Conservation (phyloP, 2,329 filamentous ascomycete genomes). For the Coniochaeta ligniaria region DNA sequence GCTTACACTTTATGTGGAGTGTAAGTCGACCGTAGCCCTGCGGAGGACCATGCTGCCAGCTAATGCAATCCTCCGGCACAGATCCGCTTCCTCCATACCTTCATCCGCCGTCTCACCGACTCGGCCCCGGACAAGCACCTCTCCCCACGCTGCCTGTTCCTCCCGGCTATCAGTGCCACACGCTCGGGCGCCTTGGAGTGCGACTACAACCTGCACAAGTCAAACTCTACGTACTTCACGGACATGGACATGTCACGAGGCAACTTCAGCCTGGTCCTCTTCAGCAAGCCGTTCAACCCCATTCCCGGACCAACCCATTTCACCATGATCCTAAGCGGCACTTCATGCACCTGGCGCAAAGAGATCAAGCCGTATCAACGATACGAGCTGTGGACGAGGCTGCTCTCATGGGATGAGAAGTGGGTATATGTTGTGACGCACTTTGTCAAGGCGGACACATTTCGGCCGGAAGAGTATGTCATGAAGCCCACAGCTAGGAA, state of each 20-base stretch:
- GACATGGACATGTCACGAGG: constrained; percentile 1
- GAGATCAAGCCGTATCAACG: background rate
- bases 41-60: background rate
- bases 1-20: background rate
- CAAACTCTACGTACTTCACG: constrained; percentile 1
- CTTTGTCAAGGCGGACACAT: background rate
- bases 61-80: constrained; percentile 6
- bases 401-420: constrained; percentile 2
- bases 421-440: constrained; percentile 1
- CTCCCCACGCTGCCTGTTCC: background rate
- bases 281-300: background rate
- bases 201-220: constrained; percentile 4
- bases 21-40: background rate
- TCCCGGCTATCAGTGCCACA: background rate
- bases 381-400: background rate
- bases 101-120: constrained; percentile 21
- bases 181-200: background rate
- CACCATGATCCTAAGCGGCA: background rate
- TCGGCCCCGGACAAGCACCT: constrained; percentile 8
- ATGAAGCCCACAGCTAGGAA: background rate
- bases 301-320: background rate
- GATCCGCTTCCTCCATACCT: constrained; percentile 26
- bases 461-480: background rate
- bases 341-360: background rate
- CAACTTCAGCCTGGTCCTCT: background rate